Base-by-base conservation (phyloP, 345 rosid genomes). In the Brassica juncea region DNA sequence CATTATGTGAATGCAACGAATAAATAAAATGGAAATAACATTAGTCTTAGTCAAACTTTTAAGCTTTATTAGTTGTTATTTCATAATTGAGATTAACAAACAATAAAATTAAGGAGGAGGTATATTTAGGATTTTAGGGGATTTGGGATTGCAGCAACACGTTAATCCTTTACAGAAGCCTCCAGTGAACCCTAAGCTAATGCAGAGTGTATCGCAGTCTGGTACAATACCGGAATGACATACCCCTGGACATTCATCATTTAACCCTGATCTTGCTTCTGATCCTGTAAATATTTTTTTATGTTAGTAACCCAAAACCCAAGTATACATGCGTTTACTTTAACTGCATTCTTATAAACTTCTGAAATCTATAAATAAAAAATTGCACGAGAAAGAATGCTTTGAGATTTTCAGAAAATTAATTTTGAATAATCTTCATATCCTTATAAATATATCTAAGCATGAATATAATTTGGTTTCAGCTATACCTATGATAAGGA, bases 141-240 rank as follows among this genome's bases (percentile, higher is more conserved):
- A 4, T 64, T 55, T 55, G 9, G 55, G 78, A 0, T 37, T 39
- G 58, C 79, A 75, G 12, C 72, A 75, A 75, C 79, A 75, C 0
- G 72, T 57, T 23, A 25, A 8, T 57, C 32, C 79, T 57, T 27
- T 57, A 52, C 79, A 75, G 4, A 35, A 57, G 8, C 66, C 37
- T 25, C 72, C 42, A 6, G 66, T 1, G 37, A 19, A 74, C 2
- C 78, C 65, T 3, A 21, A 23, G 35, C 55, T 2, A 21, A 0
- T 0, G 27, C 78, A 75, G 6, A 75, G 57, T 66, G 72, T 37
- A n/a, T 35, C 12, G 57, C 79, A 75, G 58, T 66, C 66, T 75
- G 78, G 78, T 54, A 7, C 57, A 32, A 75, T 6, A 34, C 54
- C 64, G 55, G 55, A 4, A 21, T 71, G 8, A 10, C 78, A 75